Evolutionary conservation across 208 protist genomes (phyloP).

Genomic region (Leishmania major): DNA sequence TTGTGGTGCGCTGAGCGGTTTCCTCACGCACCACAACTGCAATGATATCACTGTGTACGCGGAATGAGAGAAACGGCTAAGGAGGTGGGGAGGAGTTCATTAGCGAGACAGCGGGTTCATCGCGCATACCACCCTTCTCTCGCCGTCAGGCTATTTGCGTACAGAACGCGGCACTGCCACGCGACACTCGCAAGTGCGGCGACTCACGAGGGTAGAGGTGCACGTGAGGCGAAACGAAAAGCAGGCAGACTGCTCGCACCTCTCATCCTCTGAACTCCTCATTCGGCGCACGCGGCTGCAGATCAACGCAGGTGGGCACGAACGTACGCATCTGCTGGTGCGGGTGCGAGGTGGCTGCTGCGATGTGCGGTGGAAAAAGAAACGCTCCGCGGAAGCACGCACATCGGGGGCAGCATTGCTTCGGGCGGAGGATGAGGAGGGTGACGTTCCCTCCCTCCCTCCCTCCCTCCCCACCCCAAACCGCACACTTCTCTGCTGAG

Average conservation of each 20-base stretch:
- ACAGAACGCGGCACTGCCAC: not conserved
- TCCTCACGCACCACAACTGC: too few relatives aligned
- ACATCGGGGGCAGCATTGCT: not conserved
- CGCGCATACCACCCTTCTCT: not conserved
- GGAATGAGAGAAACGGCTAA: not conserved
- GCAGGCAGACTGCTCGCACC: not conserved
- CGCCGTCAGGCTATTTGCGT: not conserved
- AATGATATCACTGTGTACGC: not conserved
- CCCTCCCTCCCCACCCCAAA: not conserved
- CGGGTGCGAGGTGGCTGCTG: not conserved
- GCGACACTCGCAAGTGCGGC: not conserved
- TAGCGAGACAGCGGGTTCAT: not conserved
- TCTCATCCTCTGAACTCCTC: not conserved
- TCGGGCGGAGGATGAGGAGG: not conserved
- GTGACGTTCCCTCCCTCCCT: too few relatives aligned
- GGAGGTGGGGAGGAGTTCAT: not conserved
- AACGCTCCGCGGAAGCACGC: not conserved
- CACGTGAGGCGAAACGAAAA: not conserved
- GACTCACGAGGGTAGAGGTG: not conserved
- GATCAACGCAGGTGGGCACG: not conserved
- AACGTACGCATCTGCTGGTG: not conserved
- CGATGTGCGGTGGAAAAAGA: not conserved
- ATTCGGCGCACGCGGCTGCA: not conserved
- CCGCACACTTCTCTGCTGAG: not conserved
- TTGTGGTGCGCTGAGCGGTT: too few relatives aligned